Percentiles rank a stretch among this genome's conserved stretches.
These are phyloP conservation scores for Priceomyces fermenticarens DNA, from an alignment of 805 yeast species.

Conservation along the genomic window DNA sequence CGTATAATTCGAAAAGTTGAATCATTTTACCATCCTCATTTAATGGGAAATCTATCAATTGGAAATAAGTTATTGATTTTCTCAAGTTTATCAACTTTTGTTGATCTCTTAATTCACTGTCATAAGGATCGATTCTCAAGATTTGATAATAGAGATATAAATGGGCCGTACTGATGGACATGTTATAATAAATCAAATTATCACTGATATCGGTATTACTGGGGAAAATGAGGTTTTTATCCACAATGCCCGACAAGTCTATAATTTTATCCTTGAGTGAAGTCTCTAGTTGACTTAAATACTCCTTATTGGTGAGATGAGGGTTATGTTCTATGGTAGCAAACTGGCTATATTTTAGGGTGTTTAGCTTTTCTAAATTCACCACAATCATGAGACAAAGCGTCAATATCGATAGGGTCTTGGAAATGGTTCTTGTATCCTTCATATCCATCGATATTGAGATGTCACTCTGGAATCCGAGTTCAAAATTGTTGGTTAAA, in stretches of 20 bases:
- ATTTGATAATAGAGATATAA: constrained; percentile 29
- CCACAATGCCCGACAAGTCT: constrained; percentile 23
- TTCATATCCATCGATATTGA: constrained; percentile 18
- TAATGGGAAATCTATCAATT: constrained; percentile 24
- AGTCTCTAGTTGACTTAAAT: constrained; percentile 23
- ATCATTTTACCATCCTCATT: constrained; percentile 15
- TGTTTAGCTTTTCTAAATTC: constrained; percentile 26
- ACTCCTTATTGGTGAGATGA: constrained; percentile 14
- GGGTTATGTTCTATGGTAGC: constrained; percentile 14
- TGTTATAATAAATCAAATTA: constrained; percentile 28
- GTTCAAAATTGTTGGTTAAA: constrained; percentile 5
- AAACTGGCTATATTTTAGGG: constrained; percentile 20
- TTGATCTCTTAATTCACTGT: constrained; percentile 24
- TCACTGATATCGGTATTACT: constrained; percentile 15
- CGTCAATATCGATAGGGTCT: constrained; percentile 22
- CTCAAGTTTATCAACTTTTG: constrained; percentile 27
- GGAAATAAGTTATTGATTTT: constrained; percentile 29
- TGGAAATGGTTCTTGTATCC: constrained; percentile 27
- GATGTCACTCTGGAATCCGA: constrained; percentile 1
- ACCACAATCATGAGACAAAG: constrained; percentile 26
- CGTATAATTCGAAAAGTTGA: constrained; percentile 31
- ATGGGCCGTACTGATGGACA: constrained; percentile 25
- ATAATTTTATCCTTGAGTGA: constrained; percentile 24
- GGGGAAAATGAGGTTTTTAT: constrained; percentile 20
- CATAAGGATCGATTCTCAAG: constrained; percentile 24